A percentile compares a stretch with the other conserved stretches of the same genome.
Conservation (phyloP, 345 rosid species). For the Orychophragmus violaceus region DNA sequence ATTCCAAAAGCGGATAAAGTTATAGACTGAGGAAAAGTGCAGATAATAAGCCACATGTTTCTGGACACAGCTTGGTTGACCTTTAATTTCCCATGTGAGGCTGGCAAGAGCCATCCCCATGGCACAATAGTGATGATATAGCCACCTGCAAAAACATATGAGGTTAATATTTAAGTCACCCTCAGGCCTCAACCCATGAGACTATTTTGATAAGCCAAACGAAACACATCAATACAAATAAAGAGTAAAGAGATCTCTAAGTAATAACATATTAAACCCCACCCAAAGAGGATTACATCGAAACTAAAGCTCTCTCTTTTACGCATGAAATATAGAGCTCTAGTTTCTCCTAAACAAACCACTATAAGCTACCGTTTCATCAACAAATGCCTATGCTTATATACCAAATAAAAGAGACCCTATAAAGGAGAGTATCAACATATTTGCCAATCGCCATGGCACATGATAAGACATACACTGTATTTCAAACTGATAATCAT, state of each 20-base stretch:
- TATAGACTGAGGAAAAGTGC: neutral
- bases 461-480: neutral
- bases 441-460: neutral
- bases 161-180: no score
- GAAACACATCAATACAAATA: no score
- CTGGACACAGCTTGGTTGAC: slow-evolving; percentile 78
- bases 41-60: slow-evolving; percentile 57
- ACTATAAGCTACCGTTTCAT: neutral
- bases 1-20: neutral
- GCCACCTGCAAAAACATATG: no score
- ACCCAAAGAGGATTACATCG: no score
- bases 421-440: neutral
- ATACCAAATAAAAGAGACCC: neutral
- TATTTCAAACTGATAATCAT: neutral
- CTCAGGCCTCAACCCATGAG: no score
- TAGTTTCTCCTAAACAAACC: neutral
- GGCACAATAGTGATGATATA: no score
- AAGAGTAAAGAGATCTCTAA: no score
- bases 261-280: no score
- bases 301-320: no score
- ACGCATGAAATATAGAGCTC: neutral
- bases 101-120: no score
- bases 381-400: neutral
- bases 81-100: no score
- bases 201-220: no score